Conservation (phyloP, 2,329 filamentous ascomycete genomes). For the Colletotrichum somersetense region DNA sequence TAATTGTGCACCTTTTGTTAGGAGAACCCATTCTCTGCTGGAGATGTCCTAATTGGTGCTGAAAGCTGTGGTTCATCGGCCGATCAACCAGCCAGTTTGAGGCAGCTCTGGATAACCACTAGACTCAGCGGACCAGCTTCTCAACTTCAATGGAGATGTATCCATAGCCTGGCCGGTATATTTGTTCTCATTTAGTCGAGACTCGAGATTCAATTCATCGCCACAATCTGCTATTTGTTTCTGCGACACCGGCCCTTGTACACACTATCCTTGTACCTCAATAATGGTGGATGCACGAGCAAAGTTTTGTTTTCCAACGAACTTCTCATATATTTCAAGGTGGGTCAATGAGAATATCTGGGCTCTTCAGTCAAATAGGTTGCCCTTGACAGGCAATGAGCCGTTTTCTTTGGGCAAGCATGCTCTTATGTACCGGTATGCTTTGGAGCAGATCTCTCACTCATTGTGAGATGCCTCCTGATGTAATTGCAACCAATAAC, state of each 20-base stretch:
- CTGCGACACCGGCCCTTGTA: not conserved
- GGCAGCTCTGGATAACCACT: no score
- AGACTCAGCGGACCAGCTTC: no score
- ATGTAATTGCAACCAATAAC: not conserved
- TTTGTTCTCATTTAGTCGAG: not conserved
- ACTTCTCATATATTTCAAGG: no score
- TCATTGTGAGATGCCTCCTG: not conserved
- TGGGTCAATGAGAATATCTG: not conserved
- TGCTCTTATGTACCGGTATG: not conserved
- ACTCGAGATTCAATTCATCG: not conserved
- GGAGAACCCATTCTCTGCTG: no score
- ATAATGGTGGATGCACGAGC: no score
- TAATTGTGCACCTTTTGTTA: not conserved
- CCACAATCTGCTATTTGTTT: not conserved
- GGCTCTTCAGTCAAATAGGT: not conserved
- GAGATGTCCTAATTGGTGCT: no score
- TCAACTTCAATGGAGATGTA: no score
- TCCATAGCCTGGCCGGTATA: not conserved
- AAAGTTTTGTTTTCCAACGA: no score
- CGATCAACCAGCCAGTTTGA: no score
- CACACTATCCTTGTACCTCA: not conserved
- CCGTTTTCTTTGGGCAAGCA: not conserved
- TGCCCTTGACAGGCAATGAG: not conserved
- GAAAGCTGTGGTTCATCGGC: no score
- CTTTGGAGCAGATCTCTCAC: not conserved